Conservation (phyloP, 2,329 filamentous ascomycete genomes). For the Penicillium crustosum region DNA sequence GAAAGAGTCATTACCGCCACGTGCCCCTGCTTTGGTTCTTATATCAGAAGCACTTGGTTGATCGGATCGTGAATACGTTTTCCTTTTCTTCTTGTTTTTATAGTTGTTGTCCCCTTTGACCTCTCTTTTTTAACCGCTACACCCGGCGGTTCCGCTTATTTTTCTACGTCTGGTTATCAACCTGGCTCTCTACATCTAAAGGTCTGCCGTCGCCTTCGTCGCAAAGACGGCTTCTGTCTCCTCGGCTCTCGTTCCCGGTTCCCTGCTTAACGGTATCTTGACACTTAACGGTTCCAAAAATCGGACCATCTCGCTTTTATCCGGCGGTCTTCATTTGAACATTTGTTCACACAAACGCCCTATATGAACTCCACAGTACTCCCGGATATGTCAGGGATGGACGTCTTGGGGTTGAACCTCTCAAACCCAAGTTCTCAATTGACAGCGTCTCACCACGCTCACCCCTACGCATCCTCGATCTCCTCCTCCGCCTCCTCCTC, state of each 20-base stretch:
- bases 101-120: conserved; percentile 6
- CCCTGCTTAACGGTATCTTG: conserved; percentile 29
- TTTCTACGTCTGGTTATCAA: conserved; percentile 15
- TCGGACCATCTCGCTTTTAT: conserved; percentile 22
- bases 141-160: conserved; percentile 10
- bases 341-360: conserved; percentile 12
- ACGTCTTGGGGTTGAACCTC: conserved; percentile 44
- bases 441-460: conserved; percentile 38
- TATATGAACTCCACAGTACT: conserved; percentile 30
- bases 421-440: conserved; percentile 40
- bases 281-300: conserved; percentile 22
- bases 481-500: conserved; percentile 75
- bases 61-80: conserved; percentile 23
- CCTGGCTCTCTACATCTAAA: conserved; percentile 25
- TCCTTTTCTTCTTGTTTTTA: conserved; percentile 14
- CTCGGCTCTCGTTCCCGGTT: conserved; percentile 33
- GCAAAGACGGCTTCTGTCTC: conserved; percentile 29
- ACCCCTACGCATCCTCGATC: conserved; percentile 68
- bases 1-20: conserved; percentile 20
- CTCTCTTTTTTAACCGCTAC: conserved; percentile 5
- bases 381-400: conserved; percentile 46
- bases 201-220: conserved; percentile 29
- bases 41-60: conserved; percentile 27
- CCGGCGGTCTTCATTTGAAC: conserved; percentile 17
- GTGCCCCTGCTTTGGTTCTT: conserved; percentile 11